A percentile compares a stretch with the other conserved stretches of the same genome.
Evolutionary conservation across 192 early-diverging fungal genomes (phyloP).

Genomic region (Polychytrium aggregatum): DNA sequence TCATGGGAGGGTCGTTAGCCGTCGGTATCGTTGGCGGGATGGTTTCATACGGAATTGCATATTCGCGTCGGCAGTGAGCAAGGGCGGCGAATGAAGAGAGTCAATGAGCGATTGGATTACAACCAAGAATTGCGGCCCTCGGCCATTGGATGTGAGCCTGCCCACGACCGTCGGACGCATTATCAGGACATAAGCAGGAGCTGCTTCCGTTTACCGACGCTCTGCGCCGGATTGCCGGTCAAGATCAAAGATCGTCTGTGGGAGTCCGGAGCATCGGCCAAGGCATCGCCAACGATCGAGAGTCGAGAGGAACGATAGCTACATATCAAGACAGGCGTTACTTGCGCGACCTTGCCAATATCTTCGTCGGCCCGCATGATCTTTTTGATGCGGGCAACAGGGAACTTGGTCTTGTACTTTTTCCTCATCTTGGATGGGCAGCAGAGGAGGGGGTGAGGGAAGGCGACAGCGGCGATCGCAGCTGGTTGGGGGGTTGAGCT

Average conservation of each 20-base stretch:
- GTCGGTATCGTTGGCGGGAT: too few species aligned
- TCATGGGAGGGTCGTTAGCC: not conserved
- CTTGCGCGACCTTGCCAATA: slow-evolving; percentile 95
- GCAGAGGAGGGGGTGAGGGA: too few species aligned
- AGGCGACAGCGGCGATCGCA: too few species aligned
- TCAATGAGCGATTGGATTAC: not conserved
- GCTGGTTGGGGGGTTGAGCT: too few species aligned
- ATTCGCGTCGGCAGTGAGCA: not conserved
- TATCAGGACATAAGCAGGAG: too few species aligned
- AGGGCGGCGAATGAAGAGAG: not conserved
- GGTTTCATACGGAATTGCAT: too few species aligned
- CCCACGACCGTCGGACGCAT: too few species aligned
- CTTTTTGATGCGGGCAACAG: slow-evolving; percentile 96
- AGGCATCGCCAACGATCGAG: not conserved
- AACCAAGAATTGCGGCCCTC: too few species aligned
- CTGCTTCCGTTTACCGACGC: too few species aligned
- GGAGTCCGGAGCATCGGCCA: not conserved
- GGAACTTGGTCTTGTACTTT: slow-evolving; percentile 88
- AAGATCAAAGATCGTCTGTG: not conserved
- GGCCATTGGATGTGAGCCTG: too few species aligned
- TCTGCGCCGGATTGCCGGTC: not conserved
- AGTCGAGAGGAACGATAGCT: slow-evolving; percentile 16
- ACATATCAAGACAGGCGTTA: slow-evolving; percentile 92
- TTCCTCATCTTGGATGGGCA: too few species aligned
- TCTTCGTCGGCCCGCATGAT: slow-evolving; percentile 99